These are phyloP conservation scores for Daldinia concentrica DNA, from an alignment of 495 filamentous ascomycete genomes.

Conservation along the genomic window DNA sequence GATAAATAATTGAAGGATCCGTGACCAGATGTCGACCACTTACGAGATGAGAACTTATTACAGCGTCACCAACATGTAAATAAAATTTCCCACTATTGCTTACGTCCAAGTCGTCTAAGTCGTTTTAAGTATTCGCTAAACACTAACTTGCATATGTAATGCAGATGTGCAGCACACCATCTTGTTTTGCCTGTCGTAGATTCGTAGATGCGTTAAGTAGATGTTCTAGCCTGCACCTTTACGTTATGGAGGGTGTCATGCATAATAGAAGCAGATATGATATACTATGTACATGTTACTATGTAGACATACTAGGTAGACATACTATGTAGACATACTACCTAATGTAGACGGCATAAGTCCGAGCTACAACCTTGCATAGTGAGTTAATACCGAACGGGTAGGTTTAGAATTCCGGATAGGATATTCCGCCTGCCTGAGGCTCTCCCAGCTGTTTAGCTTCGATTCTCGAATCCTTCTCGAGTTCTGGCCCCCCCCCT, in stretches of 20 bases:
- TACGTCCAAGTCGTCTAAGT: background rate
- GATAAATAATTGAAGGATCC: background rate
- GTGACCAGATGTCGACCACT: constrained; percentile 11
- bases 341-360: background rate
- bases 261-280: constrained; percentile 7
- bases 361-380: constrained; percentile 1
- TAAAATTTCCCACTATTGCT: constrained; percentile 3
- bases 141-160: constrained; percentile 29
- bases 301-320: no score
- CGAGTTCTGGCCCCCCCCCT: constrained; percentile 3
- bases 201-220: constrained; percentile 8
- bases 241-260: constrained; percentile 20
- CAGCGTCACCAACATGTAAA: background rate
- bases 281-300: no score
- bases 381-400: constrained; percentile 21
- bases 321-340: background rate
- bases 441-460: constrained; percentile 15
- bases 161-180: constrained; percentile 22
- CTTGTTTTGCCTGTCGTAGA: constrained; percentile 25
- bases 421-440: constrained; percentile 15
- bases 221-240: constrained; percentile 15
- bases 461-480: constrained; percentile 14
- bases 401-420: constrained; percentile 18
- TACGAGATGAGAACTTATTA: background rate
- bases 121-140: constrained; percentile 18